Conservation (phyloP, 1,284 basidiomycete genomes). For the Ustilago sp. region DNA sequence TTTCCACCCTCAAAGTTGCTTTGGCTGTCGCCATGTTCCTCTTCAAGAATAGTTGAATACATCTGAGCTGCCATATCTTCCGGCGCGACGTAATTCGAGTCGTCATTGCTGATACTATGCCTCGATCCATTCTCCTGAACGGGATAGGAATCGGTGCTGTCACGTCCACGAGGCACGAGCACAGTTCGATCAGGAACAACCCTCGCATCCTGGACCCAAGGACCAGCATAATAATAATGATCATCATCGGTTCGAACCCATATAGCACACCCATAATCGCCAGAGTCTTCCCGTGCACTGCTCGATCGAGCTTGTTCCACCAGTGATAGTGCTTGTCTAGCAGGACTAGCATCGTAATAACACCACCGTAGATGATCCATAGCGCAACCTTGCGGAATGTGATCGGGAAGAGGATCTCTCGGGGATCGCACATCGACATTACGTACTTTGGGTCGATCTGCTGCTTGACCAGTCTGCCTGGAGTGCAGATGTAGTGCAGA, state of each 20-base stretch:
- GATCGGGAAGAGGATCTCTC: slow-evolving; percentile 37
- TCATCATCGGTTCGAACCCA: slow-evolving; percentile 41
- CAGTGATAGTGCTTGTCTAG: slow-evolving; percentile 44
- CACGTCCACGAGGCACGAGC: slow-evolving; percentile 21
- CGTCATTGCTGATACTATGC: slow-evolving; percentile 19
- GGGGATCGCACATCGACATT: slow-evolving; percentile 30
- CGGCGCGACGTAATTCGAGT: background rate
- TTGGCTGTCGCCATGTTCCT: slow-evolving; percentile 15
- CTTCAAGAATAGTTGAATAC: slow-evolving; percentile 35
- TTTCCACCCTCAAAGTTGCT: background rate
- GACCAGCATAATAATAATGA: slow-evolving; percentile 37
- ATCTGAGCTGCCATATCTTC: slow-evolving; percentile 8
- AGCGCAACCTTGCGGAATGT: slow-evolving; percentile 30
- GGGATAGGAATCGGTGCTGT: slow-evolving; percentile 13
- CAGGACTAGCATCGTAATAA: slow-evolving; percentile 32
- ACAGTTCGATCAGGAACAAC: slow-evolving; percentile 40
- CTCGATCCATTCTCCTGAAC: background rate
- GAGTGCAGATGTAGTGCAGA: slow-evolving; percentile 14
- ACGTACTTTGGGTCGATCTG: slow-evolving; percentile 35
- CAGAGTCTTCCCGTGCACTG: slow-evolving; percentile 37
- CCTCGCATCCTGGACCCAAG: slow-evolving; percentile 24
- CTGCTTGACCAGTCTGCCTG: slow-evolving; percentile 16
- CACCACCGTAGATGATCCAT: slow-evolving; percentile 33
- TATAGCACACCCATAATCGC: slow-evolving; percentile 41
- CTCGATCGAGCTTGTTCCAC: slow-evolving; percentile 38